Base-by-base conservation (phyloP, 768 basidiomycete species). In the Basidioascus undulatus region DNA sequence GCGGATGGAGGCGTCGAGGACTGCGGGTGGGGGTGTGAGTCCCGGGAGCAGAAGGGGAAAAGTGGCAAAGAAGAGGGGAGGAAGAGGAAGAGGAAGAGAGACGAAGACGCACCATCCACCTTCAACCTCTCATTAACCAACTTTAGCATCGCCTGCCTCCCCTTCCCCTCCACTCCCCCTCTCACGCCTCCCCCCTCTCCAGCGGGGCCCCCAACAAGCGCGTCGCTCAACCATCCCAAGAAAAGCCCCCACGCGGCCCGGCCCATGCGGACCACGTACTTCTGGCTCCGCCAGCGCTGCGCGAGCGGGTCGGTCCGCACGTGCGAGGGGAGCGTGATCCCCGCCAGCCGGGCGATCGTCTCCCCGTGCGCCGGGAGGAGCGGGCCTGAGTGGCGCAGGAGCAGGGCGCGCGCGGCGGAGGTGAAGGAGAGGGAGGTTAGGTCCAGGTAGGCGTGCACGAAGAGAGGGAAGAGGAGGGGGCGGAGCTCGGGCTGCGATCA, bases 381-480 rank as follows among this genome's bases (percentile, higher is more conserved):
- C 2, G 76, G 70, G 1, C 65, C 57, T 6, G 78, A 72, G 53
- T 83, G 82, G 3, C 67, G 65, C 12, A 66, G 58, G 55, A 71
- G 78, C 59, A 92, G 89, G 33, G 67, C 64, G n/a, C n/a, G n/a
- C 32, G 72, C 62, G 15, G 81, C 86, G 84, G 47, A 30, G 35
- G 31, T 28, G 13, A 32, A 9, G 26, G 16, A 23, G 31, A 37
- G 13, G 51, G n/a, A 40, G 10, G 41, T 31, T 37, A 98, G 68
- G 56, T 94, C 89, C 24, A 98, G 65, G 57, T 89, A 94, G 55
- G 94, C 94, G 59, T 98, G 84, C 37, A 80, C 83, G 55, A 94
- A 96, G 46, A 98, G 79, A 3, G 92, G 92, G 54, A 86, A 92
- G 13, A 92, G 61, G 27, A 98, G 76, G 34, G 82, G 86, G 34